Conservation (phyloP, 106 monocot species). For the Amphibolis antarctica region DNA sequence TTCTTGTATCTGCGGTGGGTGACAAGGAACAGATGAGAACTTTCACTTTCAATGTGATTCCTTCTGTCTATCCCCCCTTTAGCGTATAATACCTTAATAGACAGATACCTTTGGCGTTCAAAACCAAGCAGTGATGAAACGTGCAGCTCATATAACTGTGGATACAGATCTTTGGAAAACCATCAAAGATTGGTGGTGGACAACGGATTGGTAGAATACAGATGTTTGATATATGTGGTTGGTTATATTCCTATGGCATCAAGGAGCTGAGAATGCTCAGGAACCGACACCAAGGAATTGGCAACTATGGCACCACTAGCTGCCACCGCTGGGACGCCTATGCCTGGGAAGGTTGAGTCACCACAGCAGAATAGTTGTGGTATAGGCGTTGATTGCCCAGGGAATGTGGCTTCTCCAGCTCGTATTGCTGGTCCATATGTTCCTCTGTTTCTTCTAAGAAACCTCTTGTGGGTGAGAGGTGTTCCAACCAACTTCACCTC, state of each 20-base stretch:
- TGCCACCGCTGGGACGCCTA: constrained; percentile 89
- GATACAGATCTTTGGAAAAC: neutral
- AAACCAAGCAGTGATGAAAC: neutral
- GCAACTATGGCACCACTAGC: constrained; percentile 96
- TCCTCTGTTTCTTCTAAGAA: constrained; percentile 80
- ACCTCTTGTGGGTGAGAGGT: constrained; percentile 73
- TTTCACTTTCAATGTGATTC: neutral
- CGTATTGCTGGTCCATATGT: constrained; percentile 84
- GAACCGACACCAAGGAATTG: constrained; percentile 65
- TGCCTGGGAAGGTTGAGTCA: constrained; percentile 93
- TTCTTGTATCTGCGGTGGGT: too few relatives aligned
- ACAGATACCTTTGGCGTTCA: neutral
- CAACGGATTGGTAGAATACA: neutral
- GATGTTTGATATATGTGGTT: neutral
- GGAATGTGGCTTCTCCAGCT: constrained; percentile 80
- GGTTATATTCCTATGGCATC: constrained; percentile 79
- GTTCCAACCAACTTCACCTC: constrained; percentile 83
- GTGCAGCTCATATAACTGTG: neutral
- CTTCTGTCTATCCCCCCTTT: neutral
- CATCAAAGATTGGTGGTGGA: neutral
- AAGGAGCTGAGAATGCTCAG: constrained; percentile 69
- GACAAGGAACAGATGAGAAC: too few relatives aligned
- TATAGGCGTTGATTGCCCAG: constrained; percentile 77
- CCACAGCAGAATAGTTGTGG: constrained; percentile 87
- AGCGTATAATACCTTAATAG: neutral